Evolutionary conservation across 2,329 filamentous ascomycete genomes (phyloP), one percentile per base, ranked within the genome.

Genomic region (Colletotrichum tabaci): DNA sequence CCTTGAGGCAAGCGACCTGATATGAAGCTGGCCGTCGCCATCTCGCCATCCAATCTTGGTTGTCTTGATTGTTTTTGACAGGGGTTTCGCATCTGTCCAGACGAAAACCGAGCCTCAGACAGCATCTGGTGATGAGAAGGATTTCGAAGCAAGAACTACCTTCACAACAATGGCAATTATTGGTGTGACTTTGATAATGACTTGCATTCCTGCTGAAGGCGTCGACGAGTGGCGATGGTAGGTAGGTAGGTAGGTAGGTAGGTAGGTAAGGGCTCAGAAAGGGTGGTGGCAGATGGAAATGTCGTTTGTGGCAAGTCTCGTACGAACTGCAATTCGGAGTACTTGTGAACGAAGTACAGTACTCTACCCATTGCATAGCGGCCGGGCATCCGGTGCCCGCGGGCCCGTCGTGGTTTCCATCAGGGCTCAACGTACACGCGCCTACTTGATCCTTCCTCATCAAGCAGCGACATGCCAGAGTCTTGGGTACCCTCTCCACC

Each of bases 361-460:
- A 8, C 35, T 10, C 8, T 38, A 38, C 30, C 30, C 8, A 30
- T 63, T 9, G 13, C 21, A 44, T 35, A 4, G 16, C 49, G 49
- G 61, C 61, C 49, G 35, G 61, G 38, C 61, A 56, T 26, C 61
- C 61, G 50, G 49, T 53, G 49, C 16, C 61, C 49, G 38, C 60
- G 46, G 46, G 46, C 60, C 46, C 10, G n/a, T 61, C n/a, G 47
- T 49, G 58, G 30, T 61, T 61, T 49, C 30, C 58, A 21, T 18
- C 23, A 47, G 10, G 16, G 30, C 30, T 46, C 4, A 49, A 5
- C 44, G 44, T 42, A 38, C 42, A 57, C 16, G 38, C 62, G 40
- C 49, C 42, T 38, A 26, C 56, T 38, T 61, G 56, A 50, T 38
- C 64, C 56, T 67, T 55, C 68, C 68, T 62, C 68, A 62, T 62